Evolutionary conservation across 805 yeast species (phyloP).

Genomic region (Wickerhamiella parazyma): DNA sequence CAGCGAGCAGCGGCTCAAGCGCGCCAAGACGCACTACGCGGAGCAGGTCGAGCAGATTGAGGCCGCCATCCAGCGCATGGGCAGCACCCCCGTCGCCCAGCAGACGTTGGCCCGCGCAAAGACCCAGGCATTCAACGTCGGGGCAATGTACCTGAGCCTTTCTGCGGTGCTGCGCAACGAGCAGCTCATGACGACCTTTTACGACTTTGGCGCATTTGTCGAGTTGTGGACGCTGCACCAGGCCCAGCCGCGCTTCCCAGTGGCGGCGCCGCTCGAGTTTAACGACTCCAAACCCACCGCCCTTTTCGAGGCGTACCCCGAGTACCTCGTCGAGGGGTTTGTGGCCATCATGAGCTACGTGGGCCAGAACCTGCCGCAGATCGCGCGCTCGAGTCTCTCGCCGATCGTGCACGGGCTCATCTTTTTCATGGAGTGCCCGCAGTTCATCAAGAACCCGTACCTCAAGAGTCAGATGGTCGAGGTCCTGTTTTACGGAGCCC

Average conservation of each 20-base stretch:
- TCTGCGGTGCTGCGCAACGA: constrained; percentile 49
- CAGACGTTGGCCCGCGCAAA: constrained; percentile 32
- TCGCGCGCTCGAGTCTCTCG: constrained; percentile 32
- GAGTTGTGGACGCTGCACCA: constrained; percentile 56
- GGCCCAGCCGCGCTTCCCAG: constrained; percentile 59
- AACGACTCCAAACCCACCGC: constrained; percentile 18
- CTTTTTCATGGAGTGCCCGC: constrained; percentile 53
- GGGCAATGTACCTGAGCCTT: constrained; percentile 41
- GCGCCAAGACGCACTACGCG: constrained; percentile 28
- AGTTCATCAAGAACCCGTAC: constrained; percentile 76
- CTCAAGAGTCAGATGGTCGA: constrained; percentile 76
- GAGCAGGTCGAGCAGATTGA: constrained; percentile 8
- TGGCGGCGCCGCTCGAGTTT: neutral
- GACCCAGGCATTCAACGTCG: constrained; percentile 28
- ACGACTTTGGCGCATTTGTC: constrained; percentile 67
- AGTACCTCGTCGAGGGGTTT: constrained; percentile 69
- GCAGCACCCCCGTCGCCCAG: constrained; percentile 14
- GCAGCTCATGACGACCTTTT: constrained; percentile 47
- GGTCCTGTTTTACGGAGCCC: constrained; percentile 54
- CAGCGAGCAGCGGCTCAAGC: constrained; percentile 40
- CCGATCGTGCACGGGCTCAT: constrained; percentile 54
- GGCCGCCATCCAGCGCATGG: constrained; percentile 19
- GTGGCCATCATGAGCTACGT: constrained; percentile 51
- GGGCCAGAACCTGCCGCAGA: constrained; percentile 38
- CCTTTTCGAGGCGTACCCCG: constrained; percentile 76